Conservation (phyloP, 768 basidiomycete species). For the Piloderma croceum region DNA sequence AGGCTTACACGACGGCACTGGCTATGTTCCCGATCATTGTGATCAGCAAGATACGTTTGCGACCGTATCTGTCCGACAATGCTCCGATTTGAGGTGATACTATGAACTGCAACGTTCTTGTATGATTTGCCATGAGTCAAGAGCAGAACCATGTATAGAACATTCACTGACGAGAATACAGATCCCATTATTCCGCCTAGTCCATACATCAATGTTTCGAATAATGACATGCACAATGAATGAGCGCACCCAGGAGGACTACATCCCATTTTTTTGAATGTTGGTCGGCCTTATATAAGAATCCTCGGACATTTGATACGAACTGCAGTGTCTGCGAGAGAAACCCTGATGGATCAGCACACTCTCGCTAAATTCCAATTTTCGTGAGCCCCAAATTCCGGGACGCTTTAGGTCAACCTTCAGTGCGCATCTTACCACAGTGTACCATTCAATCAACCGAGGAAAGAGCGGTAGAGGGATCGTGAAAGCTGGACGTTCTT, state of each 20-base stretch:
- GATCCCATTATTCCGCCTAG: slow-evolving; percentile 88
- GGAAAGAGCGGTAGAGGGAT: slow-evolving; percentile 96
- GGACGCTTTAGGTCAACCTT: slow-evolving; percentile 4
- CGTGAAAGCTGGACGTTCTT: slow-evolving; percentile 62
- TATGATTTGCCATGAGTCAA: slow-evolving; percentile 26
- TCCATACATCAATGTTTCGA: slow-evolving; percentile 1
- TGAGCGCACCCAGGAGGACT: slow-evolving; percentile 73
- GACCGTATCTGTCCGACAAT: slow-evolving; percentile 86
- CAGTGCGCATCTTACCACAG: slow-evolving; percentile 41
- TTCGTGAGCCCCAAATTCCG: slow-evolving; percentile 1
- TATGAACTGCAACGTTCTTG: slow-evolving; percentile 78
- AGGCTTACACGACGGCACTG: slow-evolving; percentile 75
- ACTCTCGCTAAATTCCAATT: slow-evolving; percentile 53
- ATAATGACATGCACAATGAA: not conserved
- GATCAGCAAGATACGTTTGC: slow-evolving; percentile 73
- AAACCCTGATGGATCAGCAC: slow-evolving; percentile 62
- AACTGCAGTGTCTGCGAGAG: slow-evolving; percentile 63
- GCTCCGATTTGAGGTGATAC: slow-evolving; percentile 78
- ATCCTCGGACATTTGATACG: slow-evolving; percentile 60
- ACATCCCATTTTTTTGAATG: slow-evolving; percentile 87
- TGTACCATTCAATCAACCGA: slow-evolving; percentile 94
- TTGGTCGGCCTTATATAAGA: slow-evolving; percentile 53
- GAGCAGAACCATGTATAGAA: slow-evolving; percentile 13
- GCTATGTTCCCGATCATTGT: slow-evolving; percentile 93
- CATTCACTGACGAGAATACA: slow-evolving; percentile 70